phyloP scores from a whole-genome alignment of 2,329 filamentous ascomycete species.

The Amylocarpus encephaloides region DNA sequence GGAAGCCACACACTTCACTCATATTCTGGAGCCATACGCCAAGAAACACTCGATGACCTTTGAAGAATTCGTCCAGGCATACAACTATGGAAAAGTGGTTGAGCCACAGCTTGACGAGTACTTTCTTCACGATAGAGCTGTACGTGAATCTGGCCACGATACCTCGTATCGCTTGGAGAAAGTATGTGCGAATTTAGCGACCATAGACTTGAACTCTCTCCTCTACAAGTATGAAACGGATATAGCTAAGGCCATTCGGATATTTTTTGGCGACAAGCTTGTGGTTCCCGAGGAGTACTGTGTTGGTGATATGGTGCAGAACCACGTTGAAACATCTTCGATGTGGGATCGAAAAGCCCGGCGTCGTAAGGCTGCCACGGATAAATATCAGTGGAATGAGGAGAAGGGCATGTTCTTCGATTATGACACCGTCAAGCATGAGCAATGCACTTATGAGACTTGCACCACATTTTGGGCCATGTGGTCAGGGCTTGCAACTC shows the following conservation, averaged over 20 bases:
- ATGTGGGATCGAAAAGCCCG: conserved; percentile 86
- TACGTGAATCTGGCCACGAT: conserved; percentile 94
- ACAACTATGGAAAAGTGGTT: conserved; percentile 68
- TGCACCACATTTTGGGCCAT: conserved; percentile 96
- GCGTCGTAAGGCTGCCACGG: conserved; percentile 75
- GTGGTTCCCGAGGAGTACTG: conserved; percentile 79
- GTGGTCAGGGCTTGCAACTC: conserved; percentile 86
- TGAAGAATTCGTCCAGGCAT: conserved; percentile 77
- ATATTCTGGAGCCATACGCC: conserved; percentile 32
- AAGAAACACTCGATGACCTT: conserved; percentile 69
- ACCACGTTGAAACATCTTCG: conserved; percentile 73
- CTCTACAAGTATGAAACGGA: conserved; percentile 97
- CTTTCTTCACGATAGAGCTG: conserved; percentile 91
- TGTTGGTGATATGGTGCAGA: conserved; percentile 56
- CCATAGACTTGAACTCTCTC: conserved; percentile 88
- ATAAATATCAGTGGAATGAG: conserved; percentile 92
- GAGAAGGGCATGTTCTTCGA: conserved; percentile 95
- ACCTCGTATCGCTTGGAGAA: conserved; percentile 90
- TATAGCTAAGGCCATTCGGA: conserved; percentile 80
- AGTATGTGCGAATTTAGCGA: conserved; percentile 81
- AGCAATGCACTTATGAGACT: conserved; percentile 79
- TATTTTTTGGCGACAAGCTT: conserved; percentile 75
- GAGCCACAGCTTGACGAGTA: conserved; percentile 93
- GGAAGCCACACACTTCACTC: conserved; percentile 48
- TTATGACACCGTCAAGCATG: conserved; percentile 78